Conservation (phyloP, 1,284 basidiomycete species). For the Puccinia triticina region DNA sequence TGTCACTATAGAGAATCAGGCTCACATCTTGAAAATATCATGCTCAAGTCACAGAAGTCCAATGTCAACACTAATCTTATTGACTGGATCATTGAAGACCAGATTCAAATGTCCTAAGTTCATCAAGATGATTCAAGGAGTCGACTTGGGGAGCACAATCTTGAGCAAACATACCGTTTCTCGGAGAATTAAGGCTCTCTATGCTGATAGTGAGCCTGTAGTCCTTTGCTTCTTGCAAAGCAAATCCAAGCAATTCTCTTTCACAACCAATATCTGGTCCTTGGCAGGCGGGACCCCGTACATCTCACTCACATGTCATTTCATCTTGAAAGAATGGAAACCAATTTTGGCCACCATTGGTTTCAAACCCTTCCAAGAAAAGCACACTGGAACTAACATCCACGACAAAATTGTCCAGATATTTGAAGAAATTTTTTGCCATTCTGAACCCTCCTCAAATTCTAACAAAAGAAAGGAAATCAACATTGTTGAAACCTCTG, state of each 20-base stretch:
- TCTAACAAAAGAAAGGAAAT: background rate
- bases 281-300: too few relatives aligned
- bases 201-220: background rate
- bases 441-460: background rate
- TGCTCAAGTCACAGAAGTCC: background rate
- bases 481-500: background rate
- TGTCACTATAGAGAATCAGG: too few relatives aligned
- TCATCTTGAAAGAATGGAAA: background rate
- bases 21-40: background rate
- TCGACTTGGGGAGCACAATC: background rate
- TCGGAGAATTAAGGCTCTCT: background rate
- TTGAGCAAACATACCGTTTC: background rate
- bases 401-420: background rate
- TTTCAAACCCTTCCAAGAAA: too few relatives aligned
- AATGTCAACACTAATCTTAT: background rate
- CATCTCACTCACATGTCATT: background rate
- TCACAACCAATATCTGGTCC: conserved; percentile 1
- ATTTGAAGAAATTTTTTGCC: background rate
- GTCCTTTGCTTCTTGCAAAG: background rate
- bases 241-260: background rate
- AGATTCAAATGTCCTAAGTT: background rate
- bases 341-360: background rate
- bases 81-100: too few relatives aligned
- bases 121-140: conserved; percentile 1
- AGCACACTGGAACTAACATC: too few relatives aligned